phyloP scores from a whole-genome alignment of 1,139 yeast genomes.

The Kluyveromyces sp. region DNA sequence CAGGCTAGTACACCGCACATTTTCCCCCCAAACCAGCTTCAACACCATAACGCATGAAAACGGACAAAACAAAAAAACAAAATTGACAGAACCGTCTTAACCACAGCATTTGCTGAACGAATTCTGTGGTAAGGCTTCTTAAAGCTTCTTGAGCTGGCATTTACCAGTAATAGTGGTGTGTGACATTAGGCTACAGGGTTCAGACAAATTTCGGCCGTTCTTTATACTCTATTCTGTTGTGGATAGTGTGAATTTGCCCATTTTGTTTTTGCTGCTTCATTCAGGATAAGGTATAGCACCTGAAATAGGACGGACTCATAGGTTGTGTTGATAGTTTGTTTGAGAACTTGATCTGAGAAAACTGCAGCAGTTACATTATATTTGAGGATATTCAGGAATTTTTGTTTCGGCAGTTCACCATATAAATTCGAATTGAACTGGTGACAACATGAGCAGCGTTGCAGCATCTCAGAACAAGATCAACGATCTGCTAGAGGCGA shows the following conservation, averaged over 20 bases:
- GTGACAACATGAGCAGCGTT: constrained; percentile 10
- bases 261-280: background rate
- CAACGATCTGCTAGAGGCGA: constrained; percentile 78
- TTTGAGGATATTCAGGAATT: background rate
- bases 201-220: background rate
- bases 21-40: background rate
- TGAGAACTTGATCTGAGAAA: too few relatives aligned
- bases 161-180: background rate
- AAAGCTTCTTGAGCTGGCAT: background rate
- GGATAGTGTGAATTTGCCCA: background rate
- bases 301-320: too few relatives aligned
- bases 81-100: background rate
- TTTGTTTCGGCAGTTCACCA: background rate
- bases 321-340: too few relatives aligned
- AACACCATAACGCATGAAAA: background rate
- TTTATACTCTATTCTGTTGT: background rate
- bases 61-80: background rate
- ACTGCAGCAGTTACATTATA: too few relatives aligned
- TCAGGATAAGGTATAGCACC: too few relatives aligned
- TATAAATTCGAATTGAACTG: background rate
- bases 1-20: background rate
- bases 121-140: too few relatives aligned
- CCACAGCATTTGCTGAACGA: background rate
- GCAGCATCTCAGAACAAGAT: constrained; percentile 25
- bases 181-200: background rate